phyloP scores from a whole-genome alignment of 2,329 filamentous ascomycete species.

The Didymella glomerata region DNA sequence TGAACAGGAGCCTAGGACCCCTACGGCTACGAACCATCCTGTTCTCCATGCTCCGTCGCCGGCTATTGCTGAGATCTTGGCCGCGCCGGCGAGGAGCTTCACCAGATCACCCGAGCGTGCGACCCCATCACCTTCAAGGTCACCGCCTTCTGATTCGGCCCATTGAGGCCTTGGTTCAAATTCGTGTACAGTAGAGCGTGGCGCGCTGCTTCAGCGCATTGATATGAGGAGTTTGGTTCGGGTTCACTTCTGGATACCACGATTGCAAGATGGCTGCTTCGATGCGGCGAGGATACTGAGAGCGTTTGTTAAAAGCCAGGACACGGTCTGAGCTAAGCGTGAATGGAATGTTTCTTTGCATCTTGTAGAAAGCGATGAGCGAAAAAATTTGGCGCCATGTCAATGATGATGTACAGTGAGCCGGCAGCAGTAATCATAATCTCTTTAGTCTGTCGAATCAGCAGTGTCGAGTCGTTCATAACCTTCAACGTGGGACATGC shows the following conservation, averaged over 20 bases:
- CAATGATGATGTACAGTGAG: slow-evolving; percentile 9
- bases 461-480: neutral
- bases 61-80: slow-evolving; percentile 20
- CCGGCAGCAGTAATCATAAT: slow-evolving; percentile 20
- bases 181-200: slow-evolving; percentile 6
- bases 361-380: neutral
- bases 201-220: slow-evolving; percentile 6
- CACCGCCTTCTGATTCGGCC: neutral
- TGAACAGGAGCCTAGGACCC: slow-evolving; percentile 10
- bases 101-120: slow-evolving; percentile 16
- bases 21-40: slow-evolving; percentile 9
- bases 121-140: slow-evolving; percentile 14
- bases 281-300: neutral
- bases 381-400: neutral
- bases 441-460: slow-evolving; percentile 8
- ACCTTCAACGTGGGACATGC: neutral
- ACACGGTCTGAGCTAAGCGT: neutral
- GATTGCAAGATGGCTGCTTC: slow-evolving; percentile 12
- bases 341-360: neutral
- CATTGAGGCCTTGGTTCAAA: slow-evolving; percentile 5
- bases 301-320: neutral
- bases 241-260: slow-evolving; percentile 17
- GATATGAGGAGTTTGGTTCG: slow-evolving; percentile 1
- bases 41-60: slow-evolving; percentile 19
- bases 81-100: slow-evolving; percentile 17